These are phyloP conservation scores for Zasmidium cellare DNA, from an alignment of 2,329 filamentous ascomycete species.

Conservation along the genomic window DNA sequence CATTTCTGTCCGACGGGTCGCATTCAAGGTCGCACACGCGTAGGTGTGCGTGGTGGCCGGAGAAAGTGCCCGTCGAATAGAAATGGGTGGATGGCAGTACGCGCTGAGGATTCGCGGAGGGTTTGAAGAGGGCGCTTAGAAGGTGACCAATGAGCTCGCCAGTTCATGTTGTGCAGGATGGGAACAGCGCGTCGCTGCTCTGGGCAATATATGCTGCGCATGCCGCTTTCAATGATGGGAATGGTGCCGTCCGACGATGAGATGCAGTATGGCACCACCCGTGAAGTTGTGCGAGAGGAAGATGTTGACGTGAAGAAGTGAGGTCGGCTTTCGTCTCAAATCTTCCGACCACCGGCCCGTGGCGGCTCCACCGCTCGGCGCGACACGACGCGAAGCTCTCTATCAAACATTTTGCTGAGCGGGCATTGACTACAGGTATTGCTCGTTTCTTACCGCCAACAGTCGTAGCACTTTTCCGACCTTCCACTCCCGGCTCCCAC, in stretches of 20 bases:
- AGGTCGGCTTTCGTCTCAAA: background rate
- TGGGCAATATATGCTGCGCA: conserved; percentile 3
- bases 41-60: background rate
- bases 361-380: too few relatives aligned
- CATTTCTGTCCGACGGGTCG: conserved; percentile 9
- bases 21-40: conserved; percentile 3
- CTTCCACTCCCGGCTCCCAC: too few relatives aligned
- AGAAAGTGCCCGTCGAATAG: conserved; percentile 3
- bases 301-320: background rate
- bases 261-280: background rate
- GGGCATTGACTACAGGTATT: background rate
- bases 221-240: conserved; percentile 1
- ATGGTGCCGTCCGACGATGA: background rate
- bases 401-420: background rate
- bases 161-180: background rate
- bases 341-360: too few relatives aligned
- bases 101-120: conserved; percentile 13
- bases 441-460: too few relatives aligned
- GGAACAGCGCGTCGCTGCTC: conserved; percentile 4
- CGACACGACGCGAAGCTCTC: too few relatives aligned
- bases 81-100: conserved; percentile 14
- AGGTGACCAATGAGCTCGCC: conserved; percentile 11
- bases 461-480: too few relatives aligned
- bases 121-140: conserved; percentile 20
- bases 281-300: background rate